A percentile compares a stretch with the other conserved stretches of the same genome.
Conservation (phyloP, 2,329 filamentous ascomycete genomes). For the Cladophialophora yegresii region DNA sequence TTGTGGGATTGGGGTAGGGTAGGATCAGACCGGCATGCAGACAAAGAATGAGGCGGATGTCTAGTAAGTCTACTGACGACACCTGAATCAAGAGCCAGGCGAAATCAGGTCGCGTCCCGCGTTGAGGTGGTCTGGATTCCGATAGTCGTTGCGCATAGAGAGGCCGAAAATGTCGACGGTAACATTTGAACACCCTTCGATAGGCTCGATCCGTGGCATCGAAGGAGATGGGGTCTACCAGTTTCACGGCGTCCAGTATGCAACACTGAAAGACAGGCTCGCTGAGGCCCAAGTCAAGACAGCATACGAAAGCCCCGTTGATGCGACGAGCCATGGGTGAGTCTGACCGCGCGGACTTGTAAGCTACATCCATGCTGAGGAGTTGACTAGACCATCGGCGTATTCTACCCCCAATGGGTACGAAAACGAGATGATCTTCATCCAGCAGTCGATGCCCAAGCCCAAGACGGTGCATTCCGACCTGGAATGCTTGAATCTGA, state of each 20-base stretch:
- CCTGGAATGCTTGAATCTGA: conserved; percentile 55
- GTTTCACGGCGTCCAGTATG: conserved; percentile 46
- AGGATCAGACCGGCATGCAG: neutral
- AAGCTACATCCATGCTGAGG: neutral
- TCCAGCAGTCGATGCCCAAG: conserved; percentile 52
- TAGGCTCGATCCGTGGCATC: conserved; percentile 40
- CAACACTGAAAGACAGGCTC: conserved; percentile 41
- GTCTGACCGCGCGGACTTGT: neutral
- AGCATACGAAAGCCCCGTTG: conserved; percentile 35
- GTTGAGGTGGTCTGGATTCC: neutral
- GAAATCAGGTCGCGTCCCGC: neutral
- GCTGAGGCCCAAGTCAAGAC: conserved; percentile 42
- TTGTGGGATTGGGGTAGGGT: conserved; percentile 21
- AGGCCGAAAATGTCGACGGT: conserved; percentile 23
- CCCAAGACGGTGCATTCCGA: conserved; percentile 49
- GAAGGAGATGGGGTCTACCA: conserved; percentile 39
- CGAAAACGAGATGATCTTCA: conserved; percentile 51
- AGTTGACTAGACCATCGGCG: conserved; percentile 42
- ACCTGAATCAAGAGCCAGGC: neutral
- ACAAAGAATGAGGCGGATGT: conserved; percentile 2
- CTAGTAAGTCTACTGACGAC: neutral
- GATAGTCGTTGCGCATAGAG: neutral
- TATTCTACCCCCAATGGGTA: conserved; percentile 47
- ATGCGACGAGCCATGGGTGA: conserved; percentile 45
- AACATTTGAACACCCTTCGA: conserved; percentile 37